Percentiles rank a stretch among this genome's conserved stretches.
These are phyloP conservation scores for Euphorbia corollata DNA, from an alignment of 441 rosid genomes.

Conservation along the genomic window DNA sequence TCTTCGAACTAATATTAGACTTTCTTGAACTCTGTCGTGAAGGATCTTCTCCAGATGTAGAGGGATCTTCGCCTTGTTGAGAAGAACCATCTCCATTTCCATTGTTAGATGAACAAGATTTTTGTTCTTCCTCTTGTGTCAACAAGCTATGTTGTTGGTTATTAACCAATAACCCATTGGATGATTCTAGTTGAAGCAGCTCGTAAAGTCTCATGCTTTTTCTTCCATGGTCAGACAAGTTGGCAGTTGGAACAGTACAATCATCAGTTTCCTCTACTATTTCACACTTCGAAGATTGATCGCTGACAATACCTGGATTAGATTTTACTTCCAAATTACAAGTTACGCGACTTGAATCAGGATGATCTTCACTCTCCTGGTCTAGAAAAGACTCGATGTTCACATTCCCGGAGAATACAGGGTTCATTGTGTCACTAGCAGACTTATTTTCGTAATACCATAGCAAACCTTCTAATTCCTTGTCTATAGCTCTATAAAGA, in stretches of 20 bases:
- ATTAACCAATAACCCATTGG: slow-evolving; percentile 33
- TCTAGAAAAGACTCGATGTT: slow-evolving; percentile 24
- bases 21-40: slow-evolving; percentile 46
- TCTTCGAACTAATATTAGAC: slow-evolving; percentile 56
- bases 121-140: slow-evolving; percentile 25
- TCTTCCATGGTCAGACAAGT: slow-evolving; percentile 46
- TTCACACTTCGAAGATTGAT: slow-evolving; percentile 40
- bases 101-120: slow-evolving; percentile 29
- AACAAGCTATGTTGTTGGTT: slow-evolving; percentile 22
- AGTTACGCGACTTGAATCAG: slow-evolving; percentile 27
- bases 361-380: slow-evolving; percentile 26
- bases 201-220: slow-evolving; percentile 82
- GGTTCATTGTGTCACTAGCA: slow-evolving; percentile 31
- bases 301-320: slow-evolving; percentile 29
- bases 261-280: slow-evolving; percentile 40
- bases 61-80: slow-evolving; percentile 49
- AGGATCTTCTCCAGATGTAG: slow-evolving; percentile 68
- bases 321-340: slow-evolving; percentile 28
- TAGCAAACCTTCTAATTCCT: slow-evolving; percentile 80
- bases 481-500: slow-evolving; percentile 80
- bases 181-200: slow-evolving; percentile 70
- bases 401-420: slow-evolving; percentile 25
- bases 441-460: slow-evolving; percentile 74
- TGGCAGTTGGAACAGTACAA: slow-evolving; percentile 34
- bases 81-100: slow-evolving; percentile 29